Base-by-base conservation (phyloP, 352 stramenopile species). In the Globisporangium emineosum region DNA sequence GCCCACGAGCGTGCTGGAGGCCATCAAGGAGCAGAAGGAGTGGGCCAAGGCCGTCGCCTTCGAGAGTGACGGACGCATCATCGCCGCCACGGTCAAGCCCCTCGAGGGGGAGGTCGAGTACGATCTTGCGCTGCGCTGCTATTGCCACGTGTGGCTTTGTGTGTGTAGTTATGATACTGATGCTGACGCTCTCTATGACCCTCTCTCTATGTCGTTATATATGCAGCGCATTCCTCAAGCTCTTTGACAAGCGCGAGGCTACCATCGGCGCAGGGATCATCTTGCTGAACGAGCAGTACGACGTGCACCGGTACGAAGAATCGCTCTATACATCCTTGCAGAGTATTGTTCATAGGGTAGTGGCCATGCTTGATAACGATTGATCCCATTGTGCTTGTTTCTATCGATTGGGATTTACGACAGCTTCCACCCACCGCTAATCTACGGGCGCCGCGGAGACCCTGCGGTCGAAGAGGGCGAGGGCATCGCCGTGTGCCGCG, bases 161-260 rank as follows among this genome's bases (percentile, higher is more conserved):
- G n/a, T n/a, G n/a, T n/a, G n/a, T n/a, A n/a, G 4, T 8, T 45
- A 7, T 45, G 37, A 45, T n/a, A 45, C 15, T 45, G 19, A n/a
- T n/a, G 33, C 37, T 45, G 37, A 45, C 37, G 5, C 37, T 45
- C 37, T 64, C 27, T 64, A 49, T 73, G 35, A 57, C 9, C 56
- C 21, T 54, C 17, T 55, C 10, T 55, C 32, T 69, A 19, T 50
- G 13, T n/a, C n/a, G n/a, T n/a, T 61, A 47, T 62, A 37, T 55
- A 40, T 69, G 7, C 40, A 83, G 81, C 5, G 70, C 65, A 1
- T 73, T 84, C 37, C 45, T 81, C 8, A 83, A 86, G 60, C 77
- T 94, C n/a, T 90, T 89, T 35, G 75, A 86, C 70, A 90, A 90
- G 76, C 85, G 85, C 10, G 85, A 94, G 29, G 72, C 81, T 37